phyloP scores from a whole-genome alignment of 192 early-diverging fungal species.

The Dissophora ornata region DNA sequence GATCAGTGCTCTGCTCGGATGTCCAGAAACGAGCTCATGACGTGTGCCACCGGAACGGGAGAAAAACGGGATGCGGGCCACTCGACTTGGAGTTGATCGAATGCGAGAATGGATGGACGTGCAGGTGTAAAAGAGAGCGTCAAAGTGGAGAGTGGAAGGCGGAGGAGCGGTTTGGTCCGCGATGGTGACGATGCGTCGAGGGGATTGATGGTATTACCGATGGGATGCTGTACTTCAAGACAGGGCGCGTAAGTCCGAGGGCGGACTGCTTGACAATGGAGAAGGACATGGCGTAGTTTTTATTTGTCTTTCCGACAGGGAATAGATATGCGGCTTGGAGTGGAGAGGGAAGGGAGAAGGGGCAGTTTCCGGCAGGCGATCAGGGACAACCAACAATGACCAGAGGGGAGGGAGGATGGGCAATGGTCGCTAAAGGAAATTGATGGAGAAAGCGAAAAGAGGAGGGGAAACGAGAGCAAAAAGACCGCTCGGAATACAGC shows the following conservation, averaged over 20 bases:
- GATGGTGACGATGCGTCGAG: neutral
- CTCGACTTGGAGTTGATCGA: too few species aligned
- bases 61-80: too few species aligned
- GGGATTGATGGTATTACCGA: slow-evolving; percentile 23
- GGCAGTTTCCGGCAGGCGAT: slow-evolving; percentile 3
- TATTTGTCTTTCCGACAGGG: too few species aligned
- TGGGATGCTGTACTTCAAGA: slow-evolving; percentile 50
- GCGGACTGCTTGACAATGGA: slow-evolving; percentile 44
- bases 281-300: slow-evolving; percentile 47
- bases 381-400: too few species aligned
- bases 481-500: neutral
- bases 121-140: neutral
- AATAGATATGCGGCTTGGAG: neutral
- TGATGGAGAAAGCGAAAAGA: slow-evolving; percentile 8
- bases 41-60: slow-evolving; percentile 28
- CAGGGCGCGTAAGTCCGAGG: slow-evolving; percentile 48
- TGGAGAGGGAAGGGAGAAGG: slow-evolving; percentile 15
- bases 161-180: too few species aligned
- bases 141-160: too few species aligned
- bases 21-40: slow-evolving; percentile 28
- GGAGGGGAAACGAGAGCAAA: neutral
- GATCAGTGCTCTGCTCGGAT: slow-evolving; percentile 5
- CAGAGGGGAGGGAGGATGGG: neutral
- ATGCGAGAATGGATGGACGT: too few species aligned
- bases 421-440: slow-evolving; percentile 9